These are phyloP conservation scores for Ramaria sp. DNA, from an alignment of 768 basidiomycete species.

Conservation along the genomic window DNA sequence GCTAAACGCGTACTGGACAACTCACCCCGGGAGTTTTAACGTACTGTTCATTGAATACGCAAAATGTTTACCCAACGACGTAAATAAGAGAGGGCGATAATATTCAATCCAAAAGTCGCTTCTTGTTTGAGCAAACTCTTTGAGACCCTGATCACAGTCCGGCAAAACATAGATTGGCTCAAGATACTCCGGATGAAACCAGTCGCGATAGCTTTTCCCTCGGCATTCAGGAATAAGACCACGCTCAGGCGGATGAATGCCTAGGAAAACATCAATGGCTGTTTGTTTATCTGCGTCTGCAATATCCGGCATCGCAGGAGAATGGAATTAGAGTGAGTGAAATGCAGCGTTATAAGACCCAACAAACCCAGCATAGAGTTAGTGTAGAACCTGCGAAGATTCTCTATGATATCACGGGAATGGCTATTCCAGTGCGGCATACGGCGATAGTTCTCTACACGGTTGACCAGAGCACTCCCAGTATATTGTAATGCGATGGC, in stretches of 20 bases:
- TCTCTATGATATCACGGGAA: slow-evolving; percentile 92
- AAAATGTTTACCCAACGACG: slow-evolving; percentile 79
- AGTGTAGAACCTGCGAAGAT: slow-evolving; percentile 87
- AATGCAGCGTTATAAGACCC: neutral
- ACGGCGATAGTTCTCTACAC: slow-evolving; percentile 90
- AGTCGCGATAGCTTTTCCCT: slow-evolving; percentile 62
- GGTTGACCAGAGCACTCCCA: slow-evolving; percentile 90
- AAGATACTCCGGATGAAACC: slow-evolving; percentile 72
- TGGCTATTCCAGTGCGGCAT: slow-evolving; percentile 98
- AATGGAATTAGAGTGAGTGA: neutral
- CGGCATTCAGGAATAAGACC: slow-evolving; percentile 46
- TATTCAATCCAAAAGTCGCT: slow-evolving; percentile 86
- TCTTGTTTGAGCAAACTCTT: slow-evolving; percentile 44
- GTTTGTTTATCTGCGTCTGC: slow-evolving; percentile 93
- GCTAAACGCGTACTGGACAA: neutral
- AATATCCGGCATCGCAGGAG: neutral
- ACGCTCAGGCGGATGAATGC: slow-evolving; percentile 37
- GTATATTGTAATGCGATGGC: slow-evolving; percentile 95
- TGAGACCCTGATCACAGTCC: slow-evolving; percentile 52
- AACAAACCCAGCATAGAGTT: slow-evolving; percentile 77
- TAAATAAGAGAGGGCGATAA: slow-evolving; percentile 77
- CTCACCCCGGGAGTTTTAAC: slow-evolving; percentile 70
- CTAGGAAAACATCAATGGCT: slow-evolving; percentile 95
- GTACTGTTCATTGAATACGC: slow-evolving; percentile 91
- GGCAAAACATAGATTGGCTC: slow-evolving; percentile 54